phyloP scores from a whole-genome alignment of 1,139 yeast genomes.

The Yamadazyma sp. region DNA sequence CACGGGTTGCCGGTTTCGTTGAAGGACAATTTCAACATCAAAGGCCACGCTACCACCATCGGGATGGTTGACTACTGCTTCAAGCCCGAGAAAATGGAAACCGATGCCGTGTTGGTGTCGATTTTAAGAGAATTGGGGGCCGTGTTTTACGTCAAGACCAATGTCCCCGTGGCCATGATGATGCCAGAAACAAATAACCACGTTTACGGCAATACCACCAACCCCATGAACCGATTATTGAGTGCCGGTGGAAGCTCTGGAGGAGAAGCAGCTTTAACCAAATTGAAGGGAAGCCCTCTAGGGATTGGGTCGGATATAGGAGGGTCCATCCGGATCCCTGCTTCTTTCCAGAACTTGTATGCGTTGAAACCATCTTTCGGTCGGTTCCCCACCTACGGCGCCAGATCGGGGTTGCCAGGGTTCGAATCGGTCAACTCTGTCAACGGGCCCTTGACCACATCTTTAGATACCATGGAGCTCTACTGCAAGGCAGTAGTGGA shows the following conservation, averaged over 20 bases:
- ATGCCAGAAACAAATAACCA: constrained; percentile 39
- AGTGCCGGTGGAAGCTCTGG: constrained; percentile 41
- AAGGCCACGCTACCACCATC: constrained; percentile 52
- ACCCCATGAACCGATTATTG: constrained; percentile 31
- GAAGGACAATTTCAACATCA: constrained; percentile 56
- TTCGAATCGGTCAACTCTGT: constrained; percentile 42
- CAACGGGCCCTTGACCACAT: constrained; percentile 33
- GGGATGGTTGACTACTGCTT: constrained; percentile 42
- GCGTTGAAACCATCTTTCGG: constrained; percentile 49
- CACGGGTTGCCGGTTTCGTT: constrained; percentile 75
- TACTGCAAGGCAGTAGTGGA: constrained; percentile 28
- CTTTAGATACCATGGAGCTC: constrained; percentile 27
- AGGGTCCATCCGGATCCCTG: constrained; percentile 53
- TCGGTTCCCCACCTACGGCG: constrained; percentile 50
- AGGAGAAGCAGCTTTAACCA: constrained; percentile 38
- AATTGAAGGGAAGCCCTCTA: constrained; percentile 41
- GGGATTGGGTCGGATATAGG: constrained; percentile 63
- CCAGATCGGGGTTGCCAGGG: constrained; percentile 56
- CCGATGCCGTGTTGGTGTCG: constrained; percentile 27
- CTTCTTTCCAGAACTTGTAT: constrained; percentile 46
- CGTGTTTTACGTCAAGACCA: constrained; percentile 34
- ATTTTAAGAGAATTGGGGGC: constrained; percentile 31
- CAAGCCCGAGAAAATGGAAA: constrained; percentile 27
- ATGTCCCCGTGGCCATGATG: constrained; percentile 40
- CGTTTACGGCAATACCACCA: constrained; percentile 32